These are phyloP conservation scores for Puya raimondii DNA, from an alignment of 176 grass and related monocot genomes.

Conservation along the genomic window DNA sequence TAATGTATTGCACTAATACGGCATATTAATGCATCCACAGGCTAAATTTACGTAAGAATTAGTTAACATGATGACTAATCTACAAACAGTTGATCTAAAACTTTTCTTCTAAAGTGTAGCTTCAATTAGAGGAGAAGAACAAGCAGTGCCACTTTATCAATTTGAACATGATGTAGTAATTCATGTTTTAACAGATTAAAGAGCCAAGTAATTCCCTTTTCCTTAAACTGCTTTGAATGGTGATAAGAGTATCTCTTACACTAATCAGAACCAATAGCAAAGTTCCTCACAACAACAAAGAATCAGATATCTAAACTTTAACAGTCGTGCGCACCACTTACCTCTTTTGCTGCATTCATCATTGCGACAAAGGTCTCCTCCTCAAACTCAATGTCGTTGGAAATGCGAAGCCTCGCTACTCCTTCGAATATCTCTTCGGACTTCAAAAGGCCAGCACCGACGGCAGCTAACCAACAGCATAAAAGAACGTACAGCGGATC, in stretches of 20 bases:
- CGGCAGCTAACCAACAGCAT: conserved; percentile 83
- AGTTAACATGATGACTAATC: no score
- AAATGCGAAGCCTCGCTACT: conserved; percentile 80
- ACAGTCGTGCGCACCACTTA: conserved; percentile 1
- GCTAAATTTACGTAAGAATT: no score
- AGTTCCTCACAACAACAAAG: neutral
- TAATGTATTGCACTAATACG: neutral
- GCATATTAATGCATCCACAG: neutral
- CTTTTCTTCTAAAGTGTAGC: no score
- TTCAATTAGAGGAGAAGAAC: no score
- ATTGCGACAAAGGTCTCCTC: conserved; percentile 88
- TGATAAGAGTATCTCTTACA: no score
- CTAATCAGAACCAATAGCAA: neutral
- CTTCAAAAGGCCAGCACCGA: conserved; percentile 75
- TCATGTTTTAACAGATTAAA: no score
- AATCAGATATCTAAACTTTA: neutral
- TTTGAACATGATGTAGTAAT: no score
- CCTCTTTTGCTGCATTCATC: conserved; percentile 74
- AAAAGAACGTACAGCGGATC: conserved; percentile 84
- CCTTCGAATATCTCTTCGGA: conserved; percentile 96
- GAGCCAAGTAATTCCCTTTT: no score
- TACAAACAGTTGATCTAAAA: no score
- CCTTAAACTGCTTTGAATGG: no score
- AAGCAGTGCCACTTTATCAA: no score
- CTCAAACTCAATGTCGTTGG: conserved; percentile 94